Conservation (phyloP, 2,329 filamentous ascomycete genomes). For the Volutella citrinella region DNA sequence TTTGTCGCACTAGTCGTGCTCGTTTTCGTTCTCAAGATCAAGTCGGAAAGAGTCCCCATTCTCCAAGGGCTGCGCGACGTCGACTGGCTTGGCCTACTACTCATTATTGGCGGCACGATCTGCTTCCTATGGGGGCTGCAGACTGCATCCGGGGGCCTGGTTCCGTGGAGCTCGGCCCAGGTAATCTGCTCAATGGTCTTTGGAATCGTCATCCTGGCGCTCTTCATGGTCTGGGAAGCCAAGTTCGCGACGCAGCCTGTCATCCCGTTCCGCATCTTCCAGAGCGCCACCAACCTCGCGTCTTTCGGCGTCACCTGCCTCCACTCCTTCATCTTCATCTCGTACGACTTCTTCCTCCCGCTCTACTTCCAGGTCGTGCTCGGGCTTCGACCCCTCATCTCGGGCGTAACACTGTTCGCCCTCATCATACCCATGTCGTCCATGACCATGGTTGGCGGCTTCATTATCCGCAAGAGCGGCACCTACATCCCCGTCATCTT, state of each 20-base stretch:
- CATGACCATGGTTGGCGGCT: conserved; percentile 53
- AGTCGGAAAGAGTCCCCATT: conserved; percentile 63
- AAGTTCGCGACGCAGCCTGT: conserved; percentile 72
- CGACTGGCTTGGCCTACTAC: conserved; percentile 53
- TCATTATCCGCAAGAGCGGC: conserved; percentile 60
- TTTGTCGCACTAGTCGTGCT: conserved; percentile 44
- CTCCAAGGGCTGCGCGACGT: conserved; percentile 59
- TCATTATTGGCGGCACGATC: conserved; percentile 74
- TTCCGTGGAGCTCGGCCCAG: conserved; percentile 70
- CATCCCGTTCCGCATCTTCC: conserved; percentile 72
- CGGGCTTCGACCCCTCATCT: conserved; percentile 64
- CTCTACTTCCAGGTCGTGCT: conserved; percentile 80
- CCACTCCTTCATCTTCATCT: conserved; percentile 75
- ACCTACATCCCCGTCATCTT: conserved; percentile 60
- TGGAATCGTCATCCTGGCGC: conserved; percentile 56
- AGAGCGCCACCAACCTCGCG: conserved; percentile 61
- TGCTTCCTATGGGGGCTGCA: conserved; percentile 86
- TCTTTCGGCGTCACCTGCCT: conserved; percentile 65
- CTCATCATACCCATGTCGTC: conserved; percentile 65
- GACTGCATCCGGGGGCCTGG: conserved; percentile 67
- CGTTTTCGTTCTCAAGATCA: conserved; percentile 62
- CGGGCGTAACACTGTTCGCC: conserved; percentile 72
- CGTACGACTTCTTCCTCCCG: conserved; percentile 73
- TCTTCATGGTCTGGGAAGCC: conserved; percentile 72
- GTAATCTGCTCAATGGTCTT: conserved; percentile 80